Base-by-base conservation (phyloP, 2,329 filamentous ascomycete genomes). In the Fusarium protoensiforme region DNA sequence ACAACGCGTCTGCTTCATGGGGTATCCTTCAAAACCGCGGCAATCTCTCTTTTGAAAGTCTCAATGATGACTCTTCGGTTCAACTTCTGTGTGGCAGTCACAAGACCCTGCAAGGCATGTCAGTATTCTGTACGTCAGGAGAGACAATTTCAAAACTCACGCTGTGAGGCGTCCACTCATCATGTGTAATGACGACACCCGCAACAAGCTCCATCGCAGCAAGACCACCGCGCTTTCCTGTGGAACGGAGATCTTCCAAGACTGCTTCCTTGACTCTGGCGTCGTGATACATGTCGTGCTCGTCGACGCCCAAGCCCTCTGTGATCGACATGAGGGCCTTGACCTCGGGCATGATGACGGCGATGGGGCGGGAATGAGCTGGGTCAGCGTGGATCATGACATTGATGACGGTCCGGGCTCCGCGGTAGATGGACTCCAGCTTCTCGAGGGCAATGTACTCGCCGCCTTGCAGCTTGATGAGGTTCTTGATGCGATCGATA, bases 381-480 rank as follows among this genome's bases (percentile, higher is more conserved):
- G 89, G 83, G 64, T 94, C 92, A 35, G 94, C 95, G 79, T 96
- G 93, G 38, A 97, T 88, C 86, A 96, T 96, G 80, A 98, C 91
- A 84, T 97, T 97, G 69, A 90, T 89, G 16, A 97, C 94, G 13
- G 93, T 89, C 10, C 90, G 88, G 8, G 89, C 90, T 38, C 93
- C 91, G 66, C 95, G 92, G 85, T 98, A 98, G 63, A 97, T 88
- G 3, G 95, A 93, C 84, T 98, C 95, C 64, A 98, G 90, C 86
- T 95, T 98, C 85, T 98, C 96, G 3, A 98, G 89, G n/a, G 96
- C 96, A 81, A 98, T 96, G 84, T 98, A 98, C 87, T 98, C 96
- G 75, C 96, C 96, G 67, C 95, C 94, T 71, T 94, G 89, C 65
- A 96, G 94, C 90, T 98, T 98, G 83, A 98, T 93, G 61, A 98